Evolutionary conservation across 2,329 filamentous ascomycete genomes (phyloP), one percentile per base, ranked within the genome.

Genomic region (Sporothrix protearum): DNA sequence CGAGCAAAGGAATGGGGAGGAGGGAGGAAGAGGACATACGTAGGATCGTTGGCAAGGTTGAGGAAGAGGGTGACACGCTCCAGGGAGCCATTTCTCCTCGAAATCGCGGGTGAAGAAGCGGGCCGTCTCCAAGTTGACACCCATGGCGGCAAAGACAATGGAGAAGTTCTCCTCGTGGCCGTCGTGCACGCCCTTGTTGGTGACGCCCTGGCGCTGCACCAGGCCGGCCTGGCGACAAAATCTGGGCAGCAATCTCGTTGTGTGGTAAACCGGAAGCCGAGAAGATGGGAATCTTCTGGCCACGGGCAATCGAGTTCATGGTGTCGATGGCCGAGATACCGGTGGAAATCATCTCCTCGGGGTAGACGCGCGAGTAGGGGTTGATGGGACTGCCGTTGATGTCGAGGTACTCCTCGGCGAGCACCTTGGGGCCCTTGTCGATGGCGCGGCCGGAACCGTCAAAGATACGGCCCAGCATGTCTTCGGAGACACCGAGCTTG

Each of bases 361-460:
- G 96, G 81, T 99, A 99, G 77, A 97, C 93, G 86, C 96, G 90
- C 73, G 94, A 95, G 85, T 96, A 98, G 74, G 96, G 96, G 85
- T 99, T 99, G 84, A 99, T 99, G 73, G 96, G 95, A 82, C 91
- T 96, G 80, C 96, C 96, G 86, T 99, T 99, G 85, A 99, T 99
- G 82, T 99, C 96, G 77, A 99, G 87, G 82, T 97, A 99, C 78
- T 99, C 96, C 83, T 99, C 96, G 69, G 96, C 94, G 76, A 99
- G 85, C 78, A 99, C 96, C 85, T 97, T 98, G 74, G 96, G 96
- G 70, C 96, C 96, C 85, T 98, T 99, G 85, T 99, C 96, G 81
- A 99, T 99, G 77, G 96, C 92, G 82, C 95, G 92, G 80, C 96
- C 96, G 73, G 96, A 98, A 78, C 96, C 96, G 85, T 99, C 94